Conservation (phyloP, 73 alveolate species). For the Tetrahymena malaccensis region DNA sequence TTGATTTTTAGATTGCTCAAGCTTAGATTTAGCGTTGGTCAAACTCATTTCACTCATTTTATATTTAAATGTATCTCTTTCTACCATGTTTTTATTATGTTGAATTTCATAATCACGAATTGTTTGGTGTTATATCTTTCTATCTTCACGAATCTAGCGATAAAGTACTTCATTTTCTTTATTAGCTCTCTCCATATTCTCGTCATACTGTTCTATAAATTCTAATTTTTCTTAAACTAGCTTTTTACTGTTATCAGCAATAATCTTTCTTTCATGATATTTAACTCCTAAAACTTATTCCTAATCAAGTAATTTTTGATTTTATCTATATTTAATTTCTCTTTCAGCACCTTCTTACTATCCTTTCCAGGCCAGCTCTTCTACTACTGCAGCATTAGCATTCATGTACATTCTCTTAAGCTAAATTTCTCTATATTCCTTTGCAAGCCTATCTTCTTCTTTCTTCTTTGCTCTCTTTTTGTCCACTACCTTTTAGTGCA, state of each 20-base stretch:
- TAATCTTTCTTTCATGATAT: conserved; percentile 68
- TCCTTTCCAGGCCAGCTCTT: conserved; percentile 92
- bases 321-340: conserved; percentile 83
- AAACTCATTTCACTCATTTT: conserved; percentile 23
- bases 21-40: conserved; percentile 13
- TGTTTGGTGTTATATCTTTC: conserved; percentile 68
- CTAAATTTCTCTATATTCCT: conserved; percentile 89
- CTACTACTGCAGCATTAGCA: conserved; percentile 92
- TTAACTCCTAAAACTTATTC: conserved; percentile 77
- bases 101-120: conserved; percentile 60
- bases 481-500: conserved; percentile 73
- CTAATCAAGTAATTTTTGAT: conserved; percentile 83
- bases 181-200: conserved; percentile 60
- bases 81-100: conserved; percentile 51
- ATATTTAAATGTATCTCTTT: conserved; percentile 36
- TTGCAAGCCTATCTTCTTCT: conserved; percentile 92
- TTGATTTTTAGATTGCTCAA: background rate
- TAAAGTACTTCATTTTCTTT: conserved; percentile 75
- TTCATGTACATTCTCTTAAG: conserved; percentile 90
- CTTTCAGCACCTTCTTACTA: conserved; percentile 97
- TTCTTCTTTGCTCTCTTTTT: conserved; percentile 77
- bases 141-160: conserved; percentile 79
- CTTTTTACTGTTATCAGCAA: conserved; percentile 68
- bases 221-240: conserved; percentile 67
- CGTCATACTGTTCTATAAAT: conserved; percentile 59